Conservation (phyloP, 495 filamentous ascomycete species). For the Cercophora samala region DNA sequence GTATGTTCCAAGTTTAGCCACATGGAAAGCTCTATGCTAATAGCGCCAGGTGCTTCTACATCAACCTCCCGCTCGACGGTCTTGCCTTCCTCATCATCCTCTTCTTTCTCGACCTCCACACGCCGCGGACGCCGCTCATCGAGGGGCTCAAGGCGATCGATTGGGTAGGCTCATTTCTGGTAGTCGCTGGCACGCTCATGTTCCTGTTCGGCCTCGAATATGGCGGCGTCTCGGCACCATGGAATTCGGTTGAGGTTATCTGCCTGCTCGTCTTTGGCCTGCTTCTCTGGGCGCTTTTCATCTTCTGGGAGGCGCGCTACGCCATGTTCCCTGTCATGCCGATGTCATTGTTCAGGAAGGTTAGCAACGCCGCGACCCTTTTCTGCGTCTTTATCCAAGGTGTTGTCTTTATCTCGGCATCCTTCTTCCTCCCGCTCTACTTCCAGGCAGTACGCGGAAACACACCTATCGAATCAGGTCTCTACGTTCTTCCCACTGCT, state of each 20-base stretch:
- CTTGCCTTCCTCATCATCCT: slow-evolving; percentile 1
- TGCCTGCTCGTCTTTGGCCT: slow-evolving; percentile 6
- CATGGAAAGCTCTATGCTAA: background rate
- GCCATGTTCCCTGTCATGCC: background rate
- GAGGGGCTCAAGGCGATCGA: background rate
- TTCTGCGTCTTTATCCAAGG: background rate
- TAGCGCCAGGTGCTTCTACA: background rate
- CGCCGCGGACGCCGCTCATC: background rate
- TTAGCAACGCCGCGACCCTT: background rate
- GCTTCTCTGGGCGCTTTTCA: background rate
- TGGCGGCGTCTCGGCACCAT: background rate
- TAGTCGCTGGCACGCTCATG: background rate
- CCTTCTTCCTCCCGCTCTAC: slow-evolving; percentile 4
- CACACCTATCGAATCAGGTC: background rate
- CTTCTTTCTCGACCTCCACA: background rate
- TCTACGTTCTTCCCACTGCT: background rate
- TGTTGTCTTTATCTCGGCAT: background rate
- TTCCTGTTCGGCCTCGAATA: background rate
- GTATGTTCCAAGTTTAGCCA: background rate
- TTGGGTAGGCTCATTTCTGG: background rate
- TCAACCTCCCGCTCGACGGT: background rate
- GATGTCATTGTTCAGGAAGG: background rate
- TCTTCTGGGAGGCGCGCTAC: background rate
- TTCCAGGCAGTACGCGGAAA: background rate
- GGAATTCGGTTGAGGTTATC: background rate